Evolutionary conservation across 495 filamentous ascomycete genomes (phyloP), one percentile per base, ranked within the genome.

Genomic region (Xylaria nigripes): DNA sequence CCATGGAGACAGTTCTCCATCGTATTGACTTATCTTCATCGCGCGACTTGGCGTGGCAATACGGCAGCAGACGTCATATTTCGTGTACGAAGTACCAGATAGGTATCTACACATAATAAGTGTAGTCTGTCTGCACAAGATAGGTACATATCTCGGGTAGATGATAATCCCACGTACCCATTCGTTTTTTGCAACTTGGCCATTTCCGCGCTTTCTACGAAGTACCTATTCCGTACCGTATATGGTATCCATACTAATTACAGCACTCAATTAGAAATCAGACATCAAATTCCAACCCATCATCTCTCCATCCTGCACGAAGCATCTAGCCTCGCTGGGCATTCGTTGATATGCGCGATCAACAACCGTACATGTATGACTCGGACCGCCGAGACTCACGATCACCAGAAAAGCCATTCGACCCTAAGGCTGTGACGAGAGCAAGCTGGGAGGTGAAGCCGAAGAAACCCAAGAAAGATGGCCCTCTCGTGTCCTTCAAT

Each of bases 331-430:
- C 58, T 56, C 30, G 56, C 63, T 59, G 43, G 54, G 32, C 49
- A 40, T 60, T 56, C 54, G 55, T 47, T 58, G 48, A 56, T 45
- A 66, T 66, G 60, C 80, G 72, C 58, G 68, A 67, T 40, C 72
- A 78, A 49, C 83, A 78, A 72, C 90, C 90, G 50, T 95, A 85
- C 74, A 73, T 94, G 70, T 95, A 94, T 70, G 80, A 84, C 61
- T 66, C 70, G 29, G 68, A 76, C 41, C 64, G 56, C 48, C 38
- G 45, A 13, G 71, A 79, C 38, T 67, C 69, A 58, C 54, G 76
- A 72, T 49, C 69, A 65, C 64, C 77, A 57, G 74, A 86, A 30
- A 73, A 69, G 7, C 62, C 67, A 0, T 96, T 93, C 71, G 87
- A 96, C 61, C 90, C 90, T 13, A 93, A 89, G 62, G 84, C 85